phyloP scores from a whole-genome alignment of 176 grass and related monocot genomes.

The Zoysia pacifica region DNA sequence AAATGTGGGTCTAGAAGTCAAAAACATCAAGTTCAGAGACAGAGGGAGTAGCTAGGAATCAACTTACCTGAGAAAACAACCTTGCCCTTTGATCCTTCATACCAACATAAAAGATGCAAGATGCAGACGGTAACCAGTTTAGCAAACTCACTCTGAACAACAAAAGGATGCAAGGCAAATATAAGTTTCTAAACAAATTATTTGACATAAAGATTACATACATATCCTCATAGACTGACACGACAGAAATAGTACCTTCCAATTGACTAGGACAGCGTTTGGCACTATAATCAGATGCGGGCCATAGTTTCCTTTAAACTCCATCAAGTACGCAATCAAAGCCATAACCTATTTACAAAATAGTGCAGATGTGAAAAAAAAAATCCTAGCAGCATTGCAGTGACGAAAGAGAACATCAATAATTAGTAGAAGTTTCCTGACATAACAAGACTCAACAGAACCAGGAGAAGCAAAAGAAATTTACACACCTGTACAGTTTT shows the following conservation, averaged over 20 bases:
- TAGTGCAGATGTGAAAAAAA: slow-evolving; percentile 21
- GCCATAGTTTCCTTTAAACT: slow-evolving; percentile 99
- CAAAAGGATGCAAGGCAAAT: slow-evolving; percentile 41
- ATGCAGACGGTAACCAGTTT: slow-evolving; percentile 92
- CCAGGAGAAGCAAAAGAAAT: slow-evolving; percentile 31
- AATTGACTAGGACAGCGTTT: slow-evolving; percentile 99
- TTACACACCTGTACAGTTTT: slow-evolving; percentile 92
- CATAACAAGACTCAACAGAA: slow-evolving; percentile 29
- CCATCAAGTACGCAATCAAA: slow-evolving; percentile 95
- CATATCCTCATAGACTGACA: slow-evolving; percentile 20
- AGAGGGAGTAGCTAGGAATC: background rate
- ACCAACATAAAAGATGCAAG: slow-evolving; percentile 99
- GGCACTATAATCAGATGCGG: slow-evolving; percentile 99
- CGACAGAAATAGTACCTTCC: slow-evolving; percentile 70
- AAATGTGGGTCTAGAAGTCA: too few species aligned
- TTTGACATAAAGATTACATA: background rate
- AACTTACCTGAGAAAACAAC: slow-evolving; percentile 86
- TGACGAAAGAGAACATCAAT: background rate
- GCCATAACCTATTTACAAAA: slow-evolving; percentile 85
- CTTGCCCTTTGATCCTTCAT: slow-evolving; percentile 84
- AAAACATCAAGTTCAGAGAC: too few species aligned
- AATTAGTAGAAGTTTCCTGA: background rate
- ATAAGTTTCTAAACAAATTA: slow-evolving; percentile 30
- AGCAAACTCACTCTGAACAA: slow-evolving; percentile 87
- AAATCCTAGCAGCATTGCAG: slow-evolving; percentile 18